Base-by-base conservation (phyloP, 805 yeast species). In the Lachancea thermotolerans region DNA sequence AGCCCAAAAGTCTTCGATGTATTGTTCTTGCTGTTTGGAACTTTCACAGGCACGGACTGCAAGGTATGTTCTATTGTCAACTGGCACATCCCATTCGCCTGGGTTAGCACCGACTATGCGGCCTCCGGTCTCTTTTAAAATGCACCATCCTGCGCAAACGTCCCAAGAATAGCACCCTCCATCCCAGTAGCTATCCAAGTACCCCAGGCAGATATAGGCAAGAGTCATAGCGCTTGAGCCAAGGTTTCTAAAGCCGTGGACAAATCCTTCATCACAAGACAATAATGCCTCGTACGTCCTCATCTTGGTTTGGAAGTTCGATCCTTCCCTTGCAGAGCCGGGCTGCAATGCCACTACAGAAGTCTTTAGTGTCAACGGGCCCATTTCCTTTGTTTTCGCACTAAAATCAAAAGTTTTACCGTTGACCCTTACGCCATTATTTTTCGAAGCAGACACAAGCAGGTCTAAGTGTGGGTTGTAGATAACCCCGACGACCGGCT, bases 311-410 rank as follows among this genome's bases (percentile, higher is more conserved):
- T 95, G 86, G 56, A 93, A 89, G 51, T 86, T 82, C 35, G 78
- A 72, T 4, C 96, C 97, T 0, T 95, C 95, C 38, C 86, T 76
- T 14, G 93, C 87, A 64, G 97, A 90, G 39, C 93, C 71, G 42
- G 86, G 78, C 60, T 91, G 98, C 42, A 90, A 72, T 60, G 93
- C 98, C 28, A 91, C 95, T 49, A 84, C 83, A 1, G 95, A 84
- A 58, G 95, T 74, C 56, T 91, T 76, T 45, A 91, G 78, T 0
- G 95, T 82, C 60, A 91, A 85, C 56, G 93, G 96, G 30, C 90
- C 81, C 57, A 89, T 72, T 52, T 95, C 67, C 10, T 82, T 71
- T 10, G 88, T 77, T 49, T 87, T 69, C 21, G 79, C 71, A 58
- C 85, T 95, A 42, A 82, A 84, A 52, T 63, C 65, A 42, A 75